Base-by-base conservation (phyloP, 257 asterid species). In the Osmanthus fragrans region DNA sequence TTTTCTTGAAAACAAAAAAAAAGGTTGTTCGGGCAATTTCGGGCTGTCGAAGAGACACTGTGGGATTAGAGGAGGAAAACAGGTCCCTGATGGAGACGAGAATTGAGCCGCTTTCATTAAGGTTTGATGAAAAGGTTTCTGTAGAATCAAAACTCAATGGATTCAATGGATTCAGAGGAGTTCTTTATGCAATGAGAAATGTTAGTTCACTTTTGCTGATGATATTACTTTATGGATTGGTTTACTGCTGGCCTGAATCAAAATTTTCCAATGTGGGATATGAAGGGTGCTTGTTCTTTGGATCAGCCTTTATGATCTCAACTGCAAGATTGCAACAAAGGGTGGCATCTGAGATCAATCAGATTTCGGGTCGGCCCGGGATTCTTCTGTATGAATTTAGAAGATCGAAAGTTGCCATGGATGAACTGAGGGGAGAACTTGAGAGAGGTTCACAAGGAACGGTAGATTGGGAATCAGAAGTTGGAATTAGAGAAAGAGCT, bases 161-260 rank as follows among this genome's bases (percentile, higher is more conserved):
- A 13, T 94, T 89, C 86, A 92, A 86, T 75, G 97, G 97, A 1
- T 94, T 94, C 83, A 86, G 98, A 54, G 97, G 97, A 74, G 98
- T 89, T 1, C 88, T 94, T 1, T 94, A 90, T 64, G 96, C 98
- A 76, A 94, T 94, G 98, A 89, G 98, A 56, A 90, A 90, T 81
- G 94, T 89, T 4, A 90, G 96, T 73, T 92, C 97, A 1, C 81
- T 89, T 25, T 60, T 92, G 0, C 86, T 92, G 29, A 91, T 83
- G 92, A 88, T 92, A 33, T 73, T 94, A 68, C 88, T 94, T 9
- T 70, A 87, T 68, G 98, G 97, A 3, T 36, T 90, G 3, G 96
- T 94, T 0, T 89, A 86, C 80, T 88, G 86, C 74, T 87, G 92
- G 91, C 94, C 94, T 4, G 94, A 90, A 78, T 86, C 92, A 0